These are phyloP conservation scores for Angophora floribunda DNA, from an alignment of 345 rosid genomes.

Conservation along the genomic window DNA sequence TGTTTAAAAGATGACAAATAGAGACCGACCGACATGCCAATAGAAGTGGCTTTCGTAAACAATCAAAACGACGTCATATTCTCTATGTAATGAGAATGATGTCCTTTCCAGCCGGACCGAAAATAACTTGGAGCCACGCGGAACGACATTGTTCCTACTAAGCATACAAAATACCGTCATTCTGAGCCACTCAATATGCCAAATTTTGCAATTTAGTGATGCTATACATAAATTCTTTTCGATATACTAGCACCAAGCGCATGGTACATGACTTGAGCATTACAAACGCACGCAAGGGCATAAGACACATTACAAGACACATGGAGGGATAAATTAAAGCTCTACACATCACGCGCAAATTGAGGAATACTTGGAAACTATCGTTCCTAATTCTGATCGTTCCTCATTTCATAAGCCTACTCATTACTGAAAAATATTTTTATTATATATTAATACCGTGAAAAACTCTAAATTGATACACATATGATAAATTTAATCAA, in stretches of 20 bases:
- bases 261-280: not conserved
- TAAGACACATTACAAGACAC: not conserved
- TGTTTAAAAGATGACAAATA: not conserved
- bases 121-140: rapidly evolving
- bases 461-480: too few species aligned
- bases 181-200: not conserved
- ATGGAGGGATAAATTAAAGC: not conserved
- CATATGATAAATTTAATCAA: too few species aligned
- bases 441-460: too few species aligned
- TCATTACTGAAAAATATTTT: not conserved
- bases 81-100: not conserved
- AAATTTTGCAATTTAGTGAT: not conserved
- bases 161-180: not conserved
- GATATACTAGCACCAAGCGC: not conserved
- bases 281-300: rapidly evolving
- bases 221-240: not conserved
- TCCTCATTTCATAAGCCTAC: not conserved
- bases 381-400: not conserved
- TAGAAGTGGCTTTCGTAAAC: not conserved
- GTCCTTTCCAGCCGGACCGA: not conserved
- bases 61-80: not conserved
- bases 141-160: rapidly evolving
- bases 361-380: not conserved
- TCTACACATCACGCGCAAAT: not conserved
- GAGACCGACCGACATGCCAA: rapidly evolving